Evolutionary conservation across 495 filamentous ascomycete species (phyloP), one percentile per base, ranked within the genome.

Genomic region (Podospora pseudopauciseta): DNA sequence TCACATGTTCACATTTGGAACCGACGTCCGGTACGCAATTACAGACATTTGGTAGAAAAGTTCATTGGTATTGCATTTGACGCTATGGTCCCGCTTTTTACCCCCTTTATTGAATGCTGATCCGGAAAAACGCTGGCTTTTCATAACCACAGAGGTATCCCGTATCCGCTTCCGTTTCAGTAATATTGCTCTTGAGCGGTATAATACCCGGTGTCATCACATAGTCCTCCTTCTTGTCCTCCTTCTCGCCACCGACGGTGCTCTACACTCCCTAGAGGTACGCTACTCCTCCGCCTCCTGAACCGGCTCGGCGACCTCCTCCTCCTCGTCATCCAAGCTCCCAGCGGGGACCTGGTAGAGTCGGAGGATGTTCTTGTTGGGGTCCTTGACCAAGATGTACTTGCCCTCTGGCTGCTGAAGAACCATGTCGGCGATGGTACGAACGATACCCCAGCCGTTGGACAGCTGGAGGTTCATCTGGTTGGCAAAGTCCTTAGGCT

Each of bases 401-500:
- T 92, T 90, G 63, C 89, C 90, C 71, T 92, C 91, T 20, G 85
- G 84, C 74, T 87, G 86, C 80, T 89, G 85, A 65, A 92, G 79
- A 72, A 86, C 88, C 87, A 97, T 96, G 79, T 99, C 95, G 67
- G 92, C 90, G 71, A 99, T 95, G 16, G 96, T 98, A 69, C 95
- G 91, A 57, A 99, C 96, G 66, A 99, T 98, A 80, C 94, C 95
- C 96, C 96, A 99, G 68, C 96, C 96, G 80, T 98, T 99, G 75
- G 89, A 89, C 54, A 98, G 87, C 77, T 92, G 94, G 70, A 99
- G 81, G 79, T 97, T 97, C 95, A 99, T 99, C 85, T 99, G 95
- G 78, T 87, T 86, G 62, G 96, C 96, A 74, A 99, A 97, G 74
- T 99, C 96, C 72, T 89, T 87, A 39, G 95, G 95, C 84, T 98